Conservation (phyloP, 73 alveolate genomes). For the Symbiodinium natans region DNA sequence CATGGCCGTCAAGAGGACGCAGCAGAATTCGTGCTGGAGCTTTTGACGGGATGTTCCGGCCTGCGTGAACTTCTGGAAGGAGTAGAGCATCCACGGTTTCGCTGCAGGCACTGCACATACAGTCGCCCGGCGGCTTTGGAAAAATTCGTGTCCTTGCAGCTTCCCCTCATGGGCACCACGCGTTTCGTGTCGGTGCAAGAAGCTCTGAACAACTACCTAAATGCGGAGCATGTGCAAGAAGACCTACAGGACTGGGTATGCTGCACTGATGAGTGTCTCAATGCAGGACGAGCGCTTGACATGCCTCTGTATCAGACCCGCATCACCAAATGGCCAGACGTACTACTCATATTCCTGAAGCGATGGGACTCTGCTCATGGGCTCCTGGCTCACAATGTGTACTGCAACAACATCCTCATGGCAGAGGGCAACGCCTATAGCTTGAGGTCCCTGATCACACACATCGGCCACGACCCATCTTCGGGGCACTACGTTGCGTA, state of each 20-base stretch:
- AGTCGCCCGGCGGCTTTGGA: neutral
- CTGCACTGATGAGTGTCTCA: neutral
- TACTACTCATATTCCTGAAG: neutral
- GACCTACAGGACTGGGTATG: neutral
- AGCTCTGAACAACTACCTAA: neutral
- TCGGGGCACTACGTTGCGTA: constrained; percentile 6
- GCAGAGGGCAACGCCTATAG: neutral
- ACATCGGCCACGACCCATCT: neutral
- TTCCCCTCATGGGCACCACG: neutral
- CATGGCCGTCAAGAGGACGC: neutral
- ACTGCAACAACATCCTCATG: neutral
- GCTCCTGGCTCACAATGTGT: neutral
- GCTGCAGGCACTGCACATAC: neutral
- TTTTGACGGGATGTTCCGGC: neutral
- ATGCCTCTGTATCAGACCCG: neutral
- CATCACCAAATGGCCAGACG: neutral
- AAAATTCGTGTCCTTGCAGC: neutral
- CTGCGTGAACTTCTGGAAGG: neutral
- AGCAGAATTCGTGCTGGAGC: neutral
- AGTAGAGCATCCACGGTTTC: neutral
- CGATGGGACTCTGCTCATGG: neutral
- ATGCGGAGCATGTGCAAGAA: neutral
- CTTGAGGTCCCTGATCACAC: neutral
- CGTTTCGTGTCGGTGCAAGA: neutral
- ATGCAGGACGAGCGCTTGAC: neutral